Base-by-base conservation (phyloP, 495 filamentous ascomycete species). In the Penicillium cosmopolitanum region DNA sequence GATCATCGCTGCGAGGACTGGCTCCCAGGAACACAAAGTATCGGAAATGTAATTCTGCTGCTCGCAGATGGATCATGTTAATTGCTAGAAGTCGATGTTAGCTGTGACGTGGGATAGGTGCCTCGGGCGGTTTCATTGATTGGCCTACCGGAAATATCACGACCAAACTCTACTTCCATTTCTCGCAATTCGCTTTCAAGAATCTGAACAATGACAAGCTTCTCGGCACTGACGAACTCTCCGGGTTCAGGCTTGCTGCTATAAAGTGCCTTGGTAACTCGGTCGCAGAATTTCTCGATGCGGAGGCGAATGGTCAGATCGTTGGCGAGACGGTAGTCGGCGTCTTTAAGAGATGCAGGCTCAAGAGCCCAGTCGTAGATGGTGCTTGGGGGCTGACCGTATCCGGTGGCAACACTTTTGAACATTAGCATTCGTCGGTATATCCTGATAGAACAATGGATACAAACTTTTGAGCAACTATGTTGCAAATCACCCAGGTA, bases 401-500 rank as follows among this genome's bases (percentile, higher is more conserved):
- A 93, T 10, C 92, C 93, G 15, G 93, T 97, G 10, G 91, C 90
- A 51, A 96, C 88, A 57, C 89, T 90, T 50, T 18, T 54, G 2
- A 25, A 40, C 11, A 7, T 77, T 55, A 77, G 55, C 55, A 50
- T 12, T 40, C 21, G 23, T 46, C 34, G 15, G 18, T 13, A n/a
- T 28, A 4, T 6, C 9, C 50, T 4, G n/a, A 25, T 31, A n/a
- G 19, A 34, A 48, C 25, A 21, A 48, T 13, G 19, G 21, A 21
- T 25, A 66, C 78, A 68, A 62, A 86, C 85, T 82, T 85, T 73
- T 96, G 92, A 11, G 92, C 88, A 13, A 96, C 91, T 56, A 95
- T 91, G 68, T 97, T 97, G 72, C 91, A 95, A 6, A 92, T 87
- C 10, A 92, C 89, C 93, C 93, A 97, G 1, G 93, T 97, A 63